These are phyloP conservation scores for Syzygium grande DNA, from an alignment of 345 rosid genomes.

Conservation along the genomic window DNA sequence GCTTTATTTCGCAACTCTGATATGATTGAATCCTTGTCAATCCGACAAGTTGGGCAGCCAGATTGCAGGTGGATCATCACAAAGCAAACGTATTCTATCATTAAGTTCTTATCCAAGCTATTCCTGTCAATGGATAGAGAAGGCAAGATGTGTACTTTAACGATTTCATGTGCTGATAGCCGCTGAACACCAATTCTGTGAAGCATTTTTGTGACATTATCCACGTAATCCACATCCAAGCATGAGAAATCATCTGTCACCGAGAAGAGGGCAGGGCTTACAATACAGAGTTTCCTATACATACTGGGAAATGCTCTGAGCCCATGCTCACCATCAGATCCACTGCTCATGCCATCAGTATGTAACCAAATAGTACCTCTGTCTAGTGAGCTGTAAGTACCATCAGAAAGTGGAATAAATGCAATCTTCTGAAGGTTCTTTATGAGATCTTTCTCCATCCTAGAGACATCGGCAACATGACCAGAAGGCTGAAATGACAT, in stretches of 20 bases:
- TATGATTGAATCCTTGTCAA: slow-evolving; percentile 52
- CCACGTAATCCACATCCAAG: slow-evolving; percentile 16
- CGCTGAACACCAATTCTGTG: slow-evolving; percentile 67
- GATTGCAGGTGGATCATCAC: slow-evolving; percentile 88
- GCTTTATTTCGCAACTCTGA: slow-evolving; percentile 59
- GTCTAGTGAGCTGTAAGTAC: slow-evolving; percentile 61
- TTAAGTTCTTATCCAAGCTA: slow-evolving; percentile 23
- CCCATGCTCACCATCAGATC: slow-evolving; percentile 39
- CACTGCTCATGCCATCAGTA: slow-evolving; percentile 31
- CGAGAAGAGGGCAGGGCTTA: slow-evolving; percentile 54
- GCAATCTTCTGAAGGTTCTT: slow-evolving; percentile 48
- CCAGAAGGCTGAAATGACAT: slow-evolving; percentile 45
- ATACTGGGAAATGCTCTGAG: slow-evolving; percentile 62
- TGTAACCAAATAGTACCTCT: slow-evolving; percentile 83
- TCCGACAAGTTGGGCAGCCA: slow-evolving; percentile 53
- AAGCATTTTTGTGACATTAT: slow-evolving; percentile 57
- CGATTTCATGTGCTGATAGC: slow-evolving; percentile 87
- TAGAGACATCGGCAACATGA: slow-evolving; percentile 19
- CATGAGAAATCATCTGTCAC: slow-evolving; percentile 26
- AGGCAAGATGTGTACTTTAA: slow-evolving; percentile 70
- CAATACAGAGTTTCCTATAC: slow-evolving; percentile 60
- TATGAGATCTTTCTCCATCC: slow-evolving; percentile 30
- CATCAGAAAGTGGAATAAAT: slow-evolving; percentile 84
- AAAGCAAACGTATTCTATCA: slow-evolving; percentile 81
- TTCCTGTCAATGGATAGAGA: slow-evolving; percentile 33